phyloP scores from a whole-genome alignment of 192 early-diverging fungal genomes.

The Coemansia sp. region DNA sequence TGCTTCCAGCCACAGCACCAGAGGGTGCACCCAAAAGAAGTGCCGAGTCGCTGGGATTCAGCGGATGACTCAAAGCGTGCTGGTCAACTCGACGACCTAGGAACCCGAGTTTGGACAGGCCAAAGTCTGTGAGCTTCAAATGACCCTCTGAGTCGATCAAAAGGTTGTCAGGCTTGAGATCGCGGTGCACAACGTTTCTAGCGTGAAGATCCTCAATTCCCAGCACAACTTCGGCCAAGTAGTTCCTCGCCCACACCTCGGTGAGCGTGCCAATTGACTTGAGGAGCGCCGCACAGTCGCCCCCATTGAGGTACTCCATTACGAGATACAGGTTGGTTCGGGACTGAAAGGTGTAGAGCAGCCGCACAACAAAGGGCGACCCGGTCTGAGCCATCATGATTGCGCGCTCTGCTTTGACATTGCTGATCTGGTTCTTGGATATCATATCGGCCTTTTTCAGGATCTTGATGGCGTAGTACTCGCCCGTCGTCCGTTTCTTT shows the following conservation, averaged over 20 bases:
- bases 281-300: constrained; percentile 78
- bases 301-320: constrained; percentile 89
- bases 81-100: constrained; percentile 48
- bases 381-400: constrained; percentile 81
- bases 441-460: constrained; percentile 90
- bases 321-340: constrained; percentile 83
- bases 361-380: constrained; percentile 84
- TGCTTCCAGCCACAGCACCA: background rate
- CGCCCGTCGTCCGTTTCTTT: constrained; percentile 76
- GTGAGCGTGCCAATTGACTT: constrained; percentile 69
- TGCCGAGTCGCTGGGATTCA: background rate
- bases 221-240: constrained; percentile 81
- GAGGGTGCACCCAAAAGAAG: background rate
- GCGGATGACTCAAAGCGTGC: constrained; percentile 10
- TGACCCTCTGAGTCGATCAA: constrained; percentile 86
- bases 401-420: constrained; percentile 44
- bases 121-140: constrained; percentile 93
- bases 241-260: constrained; percentile 80
- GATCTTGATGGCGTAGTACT: constrained; percentile 87
- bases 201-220: constrained; percentile 86
- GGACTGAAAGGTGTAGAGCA: constrained; percentile 86
- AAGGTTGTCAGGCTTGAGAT: constrained; percentile 79
- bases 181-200: constrained; percentile 83
- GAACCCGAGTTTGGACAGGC: constrained; percentile 58
- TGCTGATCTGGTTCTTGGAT: constrained; percentile 71